phyloP scores from a whole-genome alignment of 1,284 basidiomycete species.

The Cystobasidium pallidum region DNA sequence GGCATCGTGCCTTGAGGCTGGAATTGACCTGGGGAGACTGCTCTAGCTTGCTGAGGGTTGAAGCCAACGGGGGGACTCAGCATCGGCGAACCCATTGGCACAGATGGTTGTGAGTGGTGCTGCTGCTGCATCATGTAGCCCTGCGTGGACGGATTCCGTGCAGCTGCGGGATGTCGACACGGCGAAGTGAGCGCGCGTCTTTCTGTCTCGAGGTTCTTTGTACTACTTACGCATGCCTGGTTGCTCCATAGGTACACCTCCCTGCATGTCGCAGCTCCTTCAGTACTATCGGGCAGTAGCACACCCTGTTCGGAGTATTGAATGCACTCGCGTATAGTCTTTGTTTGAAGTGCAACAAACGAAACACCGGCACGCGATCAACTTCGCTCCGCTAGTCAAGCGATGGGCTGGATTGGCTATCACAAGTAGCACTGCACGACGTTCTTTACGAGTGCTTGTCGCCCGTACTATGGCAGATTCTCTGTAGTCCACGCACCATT shows the following conservation, averaged over 20 bases:
- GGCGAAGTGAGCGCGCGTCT: slow-evolving; percentile 10
- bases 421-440: no score
- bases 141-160: slow-evolving; percentile 16
- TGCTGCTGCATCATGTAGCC: slow-evolving; percentile 13
- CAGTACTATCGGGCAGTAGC: neutral
- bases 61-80: slow-evolving; percentile 23
- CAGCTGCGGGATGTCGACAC: slow-evolving; percentile 1
- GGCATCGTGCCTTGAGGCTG: slow-evolving; percentile 17
- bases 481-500: no score
- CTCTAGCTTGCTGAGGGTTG: slow-evolving; percentile 13
- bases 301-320: neutral
- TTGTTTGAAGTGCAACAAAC: slow-evolving; percentile 11
- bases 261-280: slow-evolving; percentile 18
- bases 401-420: no score
- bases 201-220: neutral
- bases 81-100: slow-evolving; percentile 7
- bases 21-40: slow-evolving; percentile 16
- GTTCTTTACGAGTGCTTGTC: no score
- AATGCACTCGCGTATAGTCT: neutral
- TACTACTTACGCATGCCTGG: slow-evolving; percentile 37
- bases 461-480: no score
- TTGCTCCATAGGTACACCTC: slow-evolving; percentile 10
- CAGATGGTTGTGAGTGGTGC: slow-evolving; percentile 1
- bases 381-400: no score
- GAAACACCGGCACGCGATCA: neutral